A percentile compares a stretch with the other conserved stretches of the same genome.
Conservation (phyloP, 345 rosid genomes). For the Combretum micranthum region DNA sequence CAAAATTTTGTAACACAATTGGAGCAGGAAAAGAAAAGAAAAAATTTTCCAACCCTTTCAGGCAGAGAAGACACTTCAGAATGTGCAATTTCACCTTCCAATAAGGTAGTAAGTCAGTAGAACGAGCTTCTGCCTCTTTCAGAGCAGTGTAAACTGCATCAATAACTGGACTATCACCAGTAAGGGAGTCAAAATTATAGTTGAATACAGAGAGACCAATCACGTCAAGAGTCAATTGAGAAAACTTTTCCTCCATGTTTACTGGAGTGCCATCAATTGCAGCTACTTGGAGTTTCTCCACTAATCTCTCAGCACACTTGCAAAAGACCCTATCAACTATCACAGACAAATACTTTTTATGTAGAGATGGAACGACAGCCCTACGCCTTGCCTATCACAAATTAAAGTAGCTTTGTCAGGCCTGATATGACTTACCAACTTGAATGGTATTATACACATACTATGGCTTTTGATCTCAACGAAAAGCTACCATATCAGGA, state of each 20-base stretch:
- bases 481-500: too few relatives aligned
- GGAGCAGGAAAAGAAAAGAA: not conserved
- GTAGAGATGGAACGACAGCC: slow-evolving; percentile 93
- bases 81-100: slow-evolving; percentile 65
- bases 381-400: slow-evolving; percentile 69
- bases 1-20: not conserved
- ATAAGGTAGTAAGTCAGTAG: slow-evolving; percentile 85
- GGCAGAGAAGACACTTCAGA: too few relatives aligned
- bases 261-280: slow-evolving; percentile 68
- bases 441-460: not conserved
- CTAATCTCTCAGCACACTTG: slow-evolving; percentile 83
- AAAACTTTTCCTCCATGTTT: slow-evolving; percentile 89
- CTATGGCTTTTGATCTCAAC: not conserved
- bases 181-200: slow-evolving; percentile 75
- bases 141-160: slow-evolving; percentile 89
- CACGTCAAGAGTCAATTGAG: slow-evolving; percentile 86
- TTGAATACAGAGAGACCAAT: slow-evolving; percentile 83
- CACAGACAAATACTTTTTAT: slow-evolving; percentile 80
- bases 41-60: not conserved
- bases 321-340: slow-evolving; percentile 89
- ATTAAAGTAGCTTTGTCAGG: not conserved
- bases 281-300: slow-evolving; percentile 68
- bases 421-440: not conserved
- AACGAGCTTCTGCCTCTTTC: slow-evolving; percentile 91
- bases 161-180: slow-evolving; percentile 77